A percentile compares a stretch with the other conserved stretches of the same genome.
These are phyloP conservation scores for Adansonia madagascariensis DNA, from an alignment of 441 rosid species.

Conservation along the genomic window DNA sequence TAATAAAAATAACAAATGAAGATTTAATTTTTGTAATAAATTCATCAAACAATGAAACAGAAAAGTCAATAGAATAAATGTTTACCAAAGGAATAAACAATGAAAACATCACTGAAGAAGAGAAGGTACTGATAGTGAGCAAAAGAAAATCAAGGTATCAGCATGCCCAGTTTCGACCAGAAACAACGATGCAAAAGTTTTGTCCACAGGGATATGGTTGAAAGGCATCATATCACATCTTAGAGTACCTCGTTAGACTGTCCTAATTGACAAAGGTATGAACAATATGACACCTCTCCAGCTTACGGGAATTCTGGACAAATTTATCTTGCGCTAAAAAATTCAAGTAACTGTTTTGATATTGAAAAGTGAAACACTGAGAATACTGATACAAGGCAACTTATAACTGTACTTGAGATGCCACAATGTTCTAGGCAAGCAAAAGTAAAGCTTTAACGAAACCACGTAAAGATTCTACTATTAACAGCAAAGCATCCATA, in stretches of 20 bases:
- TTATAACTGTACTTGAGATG: conserved; percentile 5
- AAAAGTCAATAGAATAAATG: background rate
- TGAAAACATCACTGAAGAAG: conserved; percentile 11
- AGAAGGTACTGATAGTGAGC: background rate
- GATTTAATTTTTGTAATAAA: background rate
- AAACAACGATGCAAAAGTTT: background rate
- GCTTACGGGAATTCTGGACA: background rate
- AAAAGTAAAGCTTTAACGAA: conserved; percentile 6
- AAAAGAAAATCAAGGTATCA: conserved; percentile 5
- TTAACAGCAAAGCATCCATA: background rate
- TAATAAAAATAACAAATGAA: conserved; percentile 10
- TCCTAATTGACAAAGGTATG: background rate
- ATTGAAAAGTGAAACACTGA: background rate
- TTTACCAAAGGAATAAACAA: conserved; percentile 4
- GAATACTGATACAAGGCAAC: background rate
- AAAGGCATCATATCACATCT: conserved; percentile 12
- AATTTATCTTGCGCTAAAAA: background rate
- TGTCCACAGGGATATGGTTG: background rate
- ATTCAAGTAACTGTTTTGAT: background rate
- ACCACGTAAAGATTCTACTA: background rate
- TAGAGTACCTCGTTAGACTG: background rate
- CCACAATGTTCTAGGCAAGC: background rate
- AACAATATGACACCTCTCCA: background rate
- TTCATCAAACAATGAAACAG: conserved; percentile 18
- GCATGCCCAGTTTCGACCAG: conserved; percentile 14